These are phyloP conservation scores for Monilinia vaccinii-corymbosi DNA, from an alignment of 2,329 filamentous ascomycete genomes.

Conservation along the genomic window DNA sequence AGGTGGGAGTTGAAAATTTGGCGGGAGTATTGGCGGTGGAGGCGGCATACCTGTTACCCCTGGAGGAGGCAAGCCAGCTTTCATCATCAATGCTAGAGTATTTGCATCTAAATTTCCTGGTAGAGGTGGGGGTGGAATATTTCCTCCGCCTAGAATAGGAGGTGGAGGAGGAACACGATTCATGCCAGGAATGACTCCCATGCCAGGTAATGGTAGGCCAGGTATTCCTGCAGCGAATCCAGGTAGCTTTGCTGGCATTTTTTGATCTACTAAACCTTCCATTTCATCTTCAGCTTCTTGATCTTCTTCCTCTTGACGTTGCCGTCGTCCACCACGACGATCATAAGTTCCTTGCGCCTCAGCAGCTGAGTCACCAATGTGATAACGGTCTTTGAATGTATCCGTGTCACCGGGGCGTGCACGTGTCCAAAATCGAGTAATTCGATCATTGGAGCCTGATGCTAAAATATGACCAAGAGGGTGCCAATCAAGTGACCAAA, in stretches of 20 bases:
- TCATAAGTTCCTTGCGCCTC: slow-evolving; percentile 95
- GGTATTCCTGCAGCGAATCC: slow-evolving; percentile 49
- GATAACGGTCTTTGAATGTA: slow-evolving; percentile 82
- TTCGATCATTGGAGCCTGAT: slow-evolving; percentile 91
- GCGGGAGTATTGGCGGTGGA: slow-evolving; percentile 37
- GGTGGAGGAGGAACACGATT: slow-evolving; percentile 28
- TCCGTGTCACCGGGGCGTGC: slow-evolving; percentile 80
- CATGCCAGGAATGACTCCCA: slow-evolving; percentile 40
- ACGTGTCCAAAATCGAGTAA: slow-evolving; percentile 94
- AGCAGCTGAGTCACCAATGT: slow-evolving; percentile 87
- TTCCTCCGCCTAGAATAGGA: slow-evolving; percentile 20
- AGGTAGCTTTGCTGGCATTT: slow-evolving; percentile 56
- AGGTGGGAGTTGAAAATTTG: slow-evolving; percentile 25
- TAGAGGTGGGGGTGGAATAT: slow-evolving; percentile 8
- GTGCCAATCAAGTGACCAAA: slow-evolving; percentile 98
- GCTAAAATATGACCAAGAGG: slow-evolving; percentile 91
- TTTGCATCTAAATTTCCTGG: slow-evolving; percentile 6
- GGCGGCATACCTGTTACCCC: slow-evolving; percentile 32
- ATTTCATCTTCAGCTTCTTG: slow-evolving; percentile 89
- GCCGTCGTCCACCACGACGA: slow-evolving; percentile 64
- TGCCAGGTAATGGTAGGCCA: slow-evolving; percentile 27
- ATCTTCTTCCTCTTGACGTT: slow-evolving; percentile 86
- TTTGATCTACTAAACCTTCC: slow-evolving; percentile 86
- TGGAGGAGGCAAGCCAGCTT: slow-evolving; percentile 53
- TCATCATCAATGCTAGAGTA: slow-evolving; percentile 34